Evolutionary conservation across 192 early-diverging fungal genomes (phyloP).

Genomic region (Backusella luteola): DNA sequence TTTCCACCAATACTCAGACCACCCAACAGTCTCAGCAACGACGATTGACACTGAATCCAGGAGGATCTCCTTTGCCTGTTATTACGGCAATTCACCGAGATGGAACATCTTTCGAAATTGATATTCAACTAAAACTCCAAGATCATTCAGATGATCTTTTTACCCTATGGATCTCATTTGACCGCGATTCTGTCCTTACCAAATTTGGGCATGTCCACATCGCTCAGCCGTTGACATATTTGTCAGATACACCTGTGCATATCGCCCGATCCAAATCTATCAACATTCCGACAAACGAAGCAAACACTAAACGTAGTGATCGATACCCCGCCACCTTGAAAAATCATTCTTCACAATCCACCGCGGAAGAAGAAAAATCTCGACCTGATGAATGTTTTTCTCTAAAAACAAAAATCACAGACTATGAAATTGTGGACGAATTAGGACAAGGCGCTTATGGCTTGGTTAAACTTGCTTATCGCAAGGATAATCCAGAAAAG

Average conservation of each 20-base stretch:
- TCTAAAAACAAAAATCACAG: slow-evolving; percentile 33
- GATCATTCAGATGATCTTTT: slow-evolving; percentile 43
- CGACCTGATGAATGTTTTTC: neutral
- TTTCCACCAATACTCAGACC: neutral
- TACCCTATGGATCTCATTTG: slow-evolving; percentile 62
- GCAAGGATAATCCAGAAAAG: slow-evolving; percentile 44
- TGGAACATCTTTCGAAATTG: slow-evolving; percentile 55
- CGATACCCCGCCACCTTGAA: neutral
- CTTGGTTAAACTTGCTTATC: slow-evolving; percentile 54
- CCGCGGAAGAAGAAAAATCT: neutral
- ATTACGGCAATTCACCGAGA: slow-evolving; percentile 59
- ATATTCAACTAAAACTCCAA: slow-evolving; percentile 59
- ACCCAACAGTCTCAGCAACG: neutral
- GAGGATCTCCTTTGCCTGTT: slow-evolving; percentile 24
- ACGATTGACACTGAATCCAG: neutral
- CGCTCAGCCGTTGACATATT: neutral
- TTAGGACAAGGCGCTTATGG: slow-evolving; percentile 72
- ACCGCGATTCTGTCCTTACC: slow-evolving; percentile 37
- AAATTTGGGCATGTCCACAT: slow-evolving; percentile 12
- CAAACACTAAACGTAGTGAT: neutral
- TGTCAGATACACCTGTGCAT: neutral
- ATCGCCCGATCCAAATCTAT: slow-evolving; percentile 7
- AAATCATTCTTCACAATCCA: neutral
- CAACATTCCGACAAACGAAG: neutral
- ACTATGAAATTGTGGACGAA: slow-evolving; percentile 54